Evolutionary conservation across 768 basidiomycete genomes (phyloP).

Genomic region (Gymnopilus junonius): DNA sequence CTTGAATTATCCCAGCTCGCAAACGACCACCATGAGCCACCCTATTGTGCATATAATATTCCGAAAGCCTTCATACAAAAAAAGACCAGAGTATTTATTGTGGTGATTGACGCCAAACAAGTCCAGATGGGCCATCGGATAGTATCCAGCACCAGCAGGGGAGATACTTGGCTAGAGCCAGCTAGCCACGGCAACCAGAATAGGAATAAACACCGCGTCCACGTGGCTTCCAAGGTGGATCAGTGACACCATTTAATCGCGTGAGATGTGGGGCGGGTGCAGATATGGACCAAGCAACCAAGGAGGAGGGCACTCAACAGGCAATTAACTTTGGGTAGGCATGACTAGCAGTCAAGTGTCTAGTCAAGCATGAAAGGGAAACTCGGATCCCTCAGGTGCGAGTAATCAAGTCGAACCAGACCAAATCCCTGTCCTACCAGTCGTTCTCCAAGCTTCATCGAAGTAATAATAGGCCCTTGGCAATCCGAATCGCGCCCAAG

Average conservation of each 20-base stretch:
- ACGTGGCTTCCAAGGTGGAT: too few relatives aligned
- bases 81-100: not conserved
- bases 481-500: not conserved
- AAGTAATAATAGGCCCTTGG: too few relatives aligned
- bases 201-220: not conserved
- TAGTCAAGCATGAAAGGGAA: not conserved
- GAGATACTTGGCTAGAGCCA: not conserved
- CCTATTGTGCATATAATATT: not conserved
- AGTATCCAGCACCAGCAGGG: too few relatives aligned
- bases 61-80: not conserved
- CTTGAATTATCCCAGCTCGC: not conserved
- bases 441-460: too few relatives aligned
- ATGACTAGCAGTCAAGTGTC: conserved; percentile 7
- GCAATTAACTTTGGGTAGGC: not conserved
- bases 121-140: not conserved
- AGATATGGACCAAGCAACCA: not conserved
- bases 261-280: not conserved
- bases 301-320: not conserved
- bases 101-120: not conserved
- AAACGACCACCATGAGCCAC: not conserved
- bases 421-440: not conserved
- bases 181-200: not conserved
- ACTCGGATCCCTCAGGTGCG: conserved; percentile 12
- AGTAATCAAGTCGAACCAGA: conserved; percentile 1
- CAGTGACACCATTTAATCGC: not conserved